Base-by-base conservation (phyloP, 1,139 yeast species). In the Geotrichum klebahnii region DNA sequence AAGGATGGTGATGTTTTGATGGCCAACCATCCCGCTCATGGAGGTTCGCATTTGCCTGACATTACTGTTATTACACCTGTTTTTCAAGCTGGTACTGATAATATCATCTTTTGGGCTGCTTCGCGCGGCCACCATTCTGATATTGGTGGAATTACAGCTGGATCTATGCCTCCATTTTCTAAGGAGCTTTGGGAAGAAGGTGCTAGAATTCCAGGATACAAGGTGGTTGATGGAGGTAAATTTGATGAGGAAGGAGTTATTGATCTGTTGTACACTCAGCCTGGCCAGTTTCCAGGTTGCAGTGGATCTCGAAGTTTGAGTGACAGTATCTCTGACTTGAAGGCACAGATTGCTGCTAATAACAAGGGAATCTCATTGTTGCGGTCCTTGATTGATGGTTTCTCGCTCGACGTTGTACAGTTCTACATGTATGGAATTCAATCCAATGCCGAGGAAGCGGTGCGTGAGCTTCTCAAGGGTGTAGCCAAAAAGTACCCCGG, bases 31-130 rank as follows among this genome's bases (percentile, higher is more conserved):
- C 95, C 95, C 1, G 80, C 76, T 20, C 81, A 81, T 53, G 94
- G 94, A 23, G 94, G 94, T 1, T 81, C 90, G 0, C 95, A 85
- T 68, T 72, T 85, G 53, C 94, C 95, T 0, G 95, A 86, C 69
- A 70, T 70, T 47, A 86, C 95, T 1, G 92, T 84, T 60, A 81
- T 84, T 45, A 84, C 94, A 0, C 88, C 88, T 3, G 82, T 85
- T 12, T 82, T 89, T 8, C 84, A 79, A 1, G 74, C 75, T 53
- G 69, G 76, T 41, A 64, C 66, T 39, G 70, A 69, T 6, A 65
- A 65, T 26, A 74, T 80, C 36, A 75, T 77, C 38, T 81, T 81
- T 57, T 79, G 78, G 67, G 81, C 78, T 28, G 86, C 86, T 1
- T 73, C 84, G 2, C 68, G 86, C 41, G 86, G 84, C 8, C 86